These are phyloP conservation scores for Solanum lycopersicoides DNA, from an alignment of 257 asterid genomes.

Conservation along the genomic window DNA sequence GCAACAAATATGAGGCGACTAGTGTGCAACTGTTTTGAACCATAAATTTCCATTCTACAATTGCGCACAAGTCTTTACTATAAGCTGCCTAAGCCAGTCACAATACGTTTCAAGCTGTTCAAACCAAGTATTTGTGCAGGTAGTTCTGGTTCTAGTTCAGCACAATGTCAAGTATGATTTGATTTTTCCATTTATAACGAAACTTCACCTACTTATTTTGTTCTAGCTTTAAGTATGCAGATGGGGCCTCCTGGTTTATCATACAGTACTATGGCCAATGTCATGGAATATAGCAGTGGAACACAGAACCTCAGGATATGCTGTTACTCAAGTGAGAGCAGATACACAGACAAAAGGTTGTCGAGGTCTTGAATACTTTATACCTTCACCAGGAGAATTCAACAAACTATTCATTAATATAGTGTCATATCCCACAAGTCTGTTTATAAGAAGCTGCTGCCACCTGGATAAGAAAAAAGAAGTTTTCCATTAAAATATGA, in stretches of 20 bases:
- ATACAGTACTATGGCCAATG: background rate
- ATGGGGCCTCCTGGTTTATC: background rate
- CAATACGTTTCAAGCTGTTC: background rate
- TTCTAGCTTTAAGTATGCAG: background rate
- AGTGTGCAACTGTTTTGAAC: background rate
- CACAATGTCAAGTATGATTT: background rate
- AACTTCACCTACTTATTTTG: background rate
- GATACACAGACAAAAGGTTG: background rate
- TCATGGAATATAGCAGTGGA: background rate
- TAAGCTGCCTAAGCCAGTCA: background rate
- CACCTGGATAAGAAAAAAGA: constrained; percentile 45
- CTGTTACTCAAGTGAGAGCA: background rate
- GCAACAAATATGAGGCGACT: background rate
- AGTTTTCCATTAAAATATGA: background rate
- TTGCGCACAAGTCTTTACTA: background rate
- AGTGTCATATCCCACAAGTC: constrained; percentile 96
- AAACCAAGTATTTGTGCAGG: background rate
- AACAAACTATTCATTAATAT: constrained; percentile 93
- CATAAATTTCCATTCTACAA: background rate
- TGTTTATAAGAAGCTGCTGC: constrained; percentile 98
- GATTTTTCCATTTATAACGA: background rate
- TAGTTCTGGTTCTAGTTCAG: background rate
- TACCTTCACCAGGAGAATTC: constrained; percentile 92
- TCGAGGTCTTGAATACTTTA: constrained; percentile 9
- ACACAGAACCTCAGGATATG: background rate